These are phyloP conservation scores for Rugiboletus extremiorientalis DNA, from an alignment of 1,284 basidiomycete genomes.

Conservation along the genomic window DNA sequence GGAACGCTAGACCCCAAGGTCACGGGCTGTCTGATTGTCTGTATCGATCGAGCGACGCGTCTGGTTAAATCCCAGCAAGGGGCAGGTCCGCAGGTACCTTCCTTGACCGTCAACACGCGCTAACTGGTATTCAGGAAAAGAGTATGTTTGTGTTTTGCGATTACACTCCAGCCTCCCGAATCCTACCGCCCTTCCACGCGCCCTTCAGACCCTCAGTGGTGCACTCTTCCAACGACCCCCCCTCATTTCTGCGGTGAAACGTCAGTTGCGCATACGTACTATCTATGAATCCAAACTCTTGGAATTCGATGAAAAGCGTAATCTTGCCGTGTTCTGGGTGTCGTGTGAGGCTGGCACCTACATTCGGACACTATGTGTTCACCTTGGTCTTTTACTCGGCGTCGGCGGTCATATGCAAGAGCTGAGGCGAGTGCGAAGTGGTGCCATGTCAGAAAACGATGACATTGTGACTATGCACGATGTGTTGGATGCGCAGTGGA, in stretches of 20 bases:
- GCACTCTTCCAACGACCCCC: constrained; percentile 99
- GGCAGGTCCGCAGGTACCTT: constrained; percentile 59
- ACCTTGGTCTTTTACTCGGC: constrained; percentile 91
- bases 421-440: constrained; percentile 90
- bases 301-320: constrained; percentile 98
- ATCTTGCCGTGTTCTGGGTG: constrained; percentile 97
- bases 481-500: constrained; percentile 98
- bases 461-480: constrained; percentile 99
- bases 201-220: constrained; percentile 95
- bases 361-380: constrained; percentile 97
- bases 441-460: constrained; percentile 96
- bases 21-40: constrained; percentile 98
- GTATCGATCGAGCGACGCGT: constrained; percentile 98
- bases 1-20: constrained; percentile 99
- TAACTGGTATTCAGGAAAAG: constrained; percentile 70
- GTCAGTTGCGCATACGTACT: constrained; percentile 96
- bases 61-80: constrained; percentile 99
- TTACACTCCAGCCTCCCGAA: constrained; percentile 84
- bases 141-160: constrained; percentile 96
- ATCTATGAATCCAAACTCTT: constrained; percentile 96
- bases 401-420: constrained; percentile 99
- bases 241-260: constrained; percentile 98
- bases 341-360: constrained; percentile 99
- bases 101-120: background rate
- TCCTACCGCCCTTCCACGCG: constrained; percentile 86